Evolutionary conservation across 768 basidiomycete species (phyloP).

Genomic region (Crassisporium funariophilum): DNA sequence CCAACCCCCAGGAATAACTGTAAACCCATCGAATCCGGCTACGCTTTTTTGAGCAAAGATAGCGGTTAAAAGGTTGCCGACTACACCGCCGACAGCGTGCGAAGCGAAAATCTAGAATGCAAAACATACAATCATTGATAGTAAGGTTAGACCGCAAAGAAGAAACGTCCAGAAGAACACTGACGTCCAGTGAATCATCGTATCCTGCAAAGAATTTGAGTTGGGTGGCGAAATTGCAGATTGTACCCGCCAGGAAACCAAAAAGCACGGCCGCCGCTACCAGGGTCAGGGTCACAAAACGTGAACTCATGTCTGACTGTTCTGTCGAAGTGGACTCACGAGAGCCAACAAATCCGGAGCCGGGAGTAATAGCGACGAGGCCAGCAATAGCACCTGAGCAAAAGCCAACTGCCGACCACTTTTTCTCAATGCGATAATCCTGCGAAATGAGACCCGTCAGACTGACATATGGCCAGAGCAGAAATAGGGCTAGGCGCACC

Average conservation of each 20-base stretch:
- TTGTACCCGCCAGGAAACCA: slow-evolving; percentile 80
- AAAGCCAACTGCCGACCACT: slow-evolving; percentile 94
- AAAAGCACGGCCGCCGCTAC: slow-evolving; percentile 81
- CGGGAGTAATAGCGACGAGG: slow-evolving; percentile 88
- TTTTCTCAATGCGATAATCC: slow-evolving; percentile 92
- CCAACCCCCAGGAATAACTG: slow-evolving; percentile 82
- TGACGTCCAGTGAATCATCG: slow-evolving; percentile 81
- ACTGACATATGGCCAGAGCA: background rate
- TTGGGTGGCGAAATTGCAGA: slow-evolving; percentile 94
- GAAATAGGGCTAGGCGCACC: slow-evolving; percentile 38
- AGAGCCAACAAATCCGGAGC: slow-evolving; percentile 77
- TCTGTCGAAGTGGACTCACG: no score
- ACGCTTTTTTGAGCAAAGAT: slow-evolving; percentile 84
- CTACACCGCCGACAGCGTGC: slow-evolving; percentile 76
- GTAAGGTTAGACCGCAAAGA: slow-evolving; percentile 2
- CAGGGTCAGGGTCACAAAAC: slow-evolving; percentile 5
- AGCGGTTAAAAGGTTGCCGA: slow-evolving; percentile 84
- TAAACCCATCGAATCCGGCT: slow-evolving; percentile 77
- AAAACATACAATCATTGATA: background rate
- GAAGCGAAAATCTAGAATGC: slow-evolving; percentile 83
- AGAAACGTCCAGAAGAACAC: slow-evolving; percentile 22
- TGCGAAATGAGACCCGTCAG: slow-evolving; percentile 20
- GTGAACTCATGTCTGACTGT: no score
- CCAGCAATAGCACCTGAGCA: slow-evolving; percentile 95
- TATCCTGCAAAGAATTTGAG: slow-evolving; percentile 82